These are phyloP conservation scores for Boletus vermiculosoides DNA, from an alignment of 768 basidiomycete species.

Conservation along the genomic window DNA sequence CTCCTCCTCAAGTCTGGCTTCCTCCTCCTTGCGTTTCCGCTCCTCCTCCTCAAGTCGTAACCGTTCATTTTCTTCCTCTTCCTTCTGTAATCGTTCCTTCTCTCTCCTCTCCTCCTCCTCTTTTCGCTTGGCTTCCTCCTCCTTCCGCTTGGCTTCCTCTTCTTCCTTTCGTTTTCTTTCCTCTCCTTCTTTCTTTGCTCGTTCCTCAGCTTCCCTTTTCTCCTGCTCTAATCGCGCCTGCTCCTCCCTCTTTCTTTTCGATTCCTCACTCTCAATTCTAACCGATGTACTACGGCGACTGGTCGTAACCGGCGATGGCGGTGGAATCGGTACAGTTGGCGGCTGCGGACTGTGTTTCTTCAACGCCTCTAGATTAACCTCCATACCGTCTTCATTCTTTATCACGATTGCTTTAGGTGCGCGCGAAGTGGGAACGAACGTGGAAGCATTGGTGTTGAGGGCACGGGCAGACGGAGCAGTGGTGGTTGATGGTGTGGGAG, in stretches of 20 bases:
- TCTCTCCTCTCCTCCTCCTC: constrained; percentile 46
- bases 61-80: constrained; percentile 40
- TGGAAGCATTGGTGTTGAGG: constrained; percentile 60
- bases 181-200: constrained; percentile 36
- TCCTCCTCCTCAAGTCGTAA: constrained; percentile 34
- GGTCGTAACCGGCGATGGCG: constrained; percentile 32
- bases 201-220: constrained; percentile 39
- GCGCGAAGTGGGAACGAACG: constrained; percentile 60
- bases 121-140: constrained; percentile 41
- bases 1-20: constrained; percentile 32
- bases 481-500: constrained; percentile 63
- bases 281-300: constrained; percentile 38
- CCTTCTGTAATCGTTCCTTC: constrained; percentile 37
- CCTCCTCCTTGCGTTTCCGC: constrained; percentile 32
- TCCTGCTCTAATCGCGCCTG: constrained; percentile 42
- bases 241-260: constrained; percentile 48
- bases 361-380: constrained; percentile 58
- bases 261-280: constrained; percentile 64
- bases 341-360: constrained; percentile 47
- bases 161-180: constrained; percentile 41
- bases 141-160: constrained; percentile 43
- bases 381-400: constrained; percentile 63
- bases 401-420: constrained; percentile 49
- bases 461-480: constrained; percentile 39
- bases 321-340: constrained; percentile 39